Conservation (phyloP, 495 filamentous ascomycete genomes). For the Penicillium verhagenii region DNA sequence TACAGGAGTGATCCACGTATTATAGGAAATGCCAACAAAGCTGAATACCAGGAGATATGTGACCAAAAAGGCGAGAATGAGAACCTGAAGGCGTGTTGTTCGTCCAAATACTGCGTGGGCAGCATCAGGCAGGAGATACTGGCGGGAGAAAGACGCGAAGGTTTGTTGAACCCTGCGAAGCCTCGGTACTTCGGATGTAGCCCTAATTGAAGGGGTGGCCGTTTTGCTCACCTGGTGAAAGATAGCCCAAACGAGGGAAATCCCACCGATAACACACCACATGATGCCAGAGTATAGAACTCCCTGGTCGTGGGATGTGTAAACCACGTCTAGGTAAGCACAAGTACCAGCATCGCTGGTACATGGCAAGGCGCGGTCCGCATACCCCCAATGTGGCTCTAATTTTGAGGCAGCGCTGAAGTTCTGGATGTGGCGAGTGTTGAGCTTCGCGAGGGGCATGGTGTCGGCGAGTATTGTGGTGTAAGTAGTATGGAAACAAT, state of each 20-base stretch:
- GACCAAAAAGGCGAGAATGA: constrained; percentile 48
- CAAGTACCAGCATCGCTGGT: constrained; percentile 59
- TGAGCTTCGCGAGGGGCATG: background rate
- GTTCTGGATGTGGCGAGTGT: constrained; percentile 39
- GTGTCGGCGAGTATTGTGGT: background rate
- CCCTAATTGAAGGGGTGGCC: background rate
- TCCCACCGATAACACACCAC: constrained; percentile 54
- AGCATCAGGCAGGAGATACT: constrained; percentile 40
- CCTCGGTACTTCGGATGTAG: background rate
- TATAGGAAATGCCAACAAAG: constrained; percentile 60
- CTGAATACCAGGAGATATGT: constrained; percentile 60
- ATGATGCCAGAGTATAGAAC: constrained; percentile 63
- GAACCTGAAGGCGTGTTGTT: constrained; percentile 45
- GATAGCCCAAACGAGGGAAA: constrained; percentile 48
- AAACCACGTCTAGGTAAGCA: constrained; percentile 62
- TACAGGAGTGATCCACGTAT: constrained; percentile 59
- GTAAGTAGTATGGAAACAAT: background rate
- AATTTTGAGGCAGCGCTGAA: constrained; percentile 33
- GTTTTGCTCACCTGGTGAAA: background rate
- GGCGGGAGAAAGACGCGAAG: constrained; percentile 4
- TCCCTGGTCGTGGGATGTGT: constrained; percentile 54
- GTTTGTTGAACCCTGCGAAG: background rate
- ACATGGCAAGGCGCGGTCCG: constrained; percentile 55
- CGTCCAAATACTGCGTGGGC: constrained; percentile 33
- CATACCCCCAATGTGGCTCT: constrained; percentile 63